Evolutionary conservation across 345 rosid genomes (phyloP).

Genomic region (Lumnitzera racemosa): DNA sequence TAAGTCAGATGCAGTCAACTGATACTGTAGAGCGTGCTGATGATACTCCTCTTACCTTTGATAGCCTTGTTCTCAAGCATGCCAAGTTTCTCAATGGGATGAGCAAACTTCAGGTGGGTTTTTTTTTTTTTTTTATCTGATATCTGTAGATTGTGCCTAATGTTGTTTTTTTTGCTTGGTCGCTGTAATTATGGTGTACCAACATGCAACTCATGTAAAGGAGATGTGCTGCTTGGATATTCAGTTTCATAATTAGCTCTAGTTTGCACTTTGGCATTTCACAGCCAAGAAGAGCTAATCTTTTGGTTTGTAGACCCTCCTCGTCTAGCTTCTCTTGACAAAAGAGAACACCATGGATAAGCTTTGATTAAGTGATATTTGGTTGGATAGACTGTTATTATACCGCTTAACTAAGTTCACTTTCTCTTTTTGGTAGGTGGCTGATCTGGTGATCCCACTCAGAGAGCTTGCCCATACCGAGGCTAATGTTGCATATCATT

Average conservation of each 20-base stretch:
- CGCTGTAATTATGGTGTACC: no score
- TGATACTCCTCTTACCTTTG: conserved; percentile 73
- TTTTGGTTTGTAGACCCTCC: no score
- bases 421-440: conserved; percentile 40
- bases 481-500: conserved; percentile 92
- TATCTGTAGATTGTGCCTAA: no score
- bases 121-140: conserved; percentile 4
- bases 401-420: conserved; percentile 1
- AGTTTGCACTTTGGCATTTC: no score
- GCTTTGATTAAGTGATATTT: not conserved
- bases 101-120: conserved; percentile 85
- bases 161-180: no score
- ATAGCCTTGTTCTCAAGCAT: conserved; percentile 75
- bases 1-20: conserved; percentile 42
- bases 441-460: conserved; percentile 82
- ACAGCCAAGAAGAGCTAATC: no score
- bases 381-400: not conserved
- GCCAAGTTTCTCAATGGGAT: conserved; percentile 74
- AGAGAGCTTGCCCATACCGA: conserved; percentile 94
- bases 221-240: no score
- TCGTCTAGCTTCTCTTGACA: no score
- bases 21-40: conserved; percentile 61
- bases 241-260: no score
- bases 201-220: no score
- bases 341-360: no score